These are phyloP conservation scores for Boletus rubescentipes DNA, from an alignment of 768 basidiomycete species.

Conservation along the genomic window DNA sequence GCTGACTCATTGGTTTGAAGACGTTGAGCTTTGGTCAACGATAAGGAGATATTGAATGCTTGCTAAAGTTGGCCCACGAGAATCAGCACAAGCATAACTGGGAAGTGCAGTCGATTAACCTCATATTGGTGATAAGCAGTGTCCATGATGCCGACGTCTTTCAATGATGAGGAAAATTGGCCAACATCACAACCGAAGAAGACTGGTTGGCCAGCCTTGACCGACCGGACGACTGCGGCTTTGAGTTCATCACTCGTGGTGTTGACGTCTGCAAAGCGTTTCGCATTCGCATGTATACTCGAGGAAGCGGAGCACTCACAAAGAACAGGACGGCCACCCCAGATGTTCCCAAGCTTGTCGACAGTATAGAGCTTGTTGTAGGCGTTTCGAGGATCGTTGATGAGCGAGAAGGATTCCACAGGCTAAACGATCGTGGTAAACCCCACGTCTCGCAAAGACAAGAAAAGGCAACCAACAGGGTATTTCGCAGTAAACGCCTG, in stretches of 20 bases:
- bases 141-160: constrained; percentile 79
- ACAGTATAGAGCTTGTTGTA: constrained; percentile 87
- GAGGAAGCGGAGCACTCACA: constrained; percentile 51
- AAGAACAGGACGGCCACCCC: constrained; percentile 79
- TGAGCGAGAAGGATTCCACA: constrained; percentile 82
- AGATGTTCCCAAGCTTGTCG: constrained; percentile 89
- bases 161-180: constrained; percentile 65
- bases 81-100: neutral
- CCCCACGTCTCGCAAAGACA: neutral
- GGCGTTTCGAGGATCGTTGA: constrained; percentile 90
- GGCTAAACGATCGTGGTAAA: constrained; percentile 40
- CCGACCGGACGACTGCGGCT: constrained; percentile 74
- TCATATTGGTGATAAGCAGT: constrained; percentile 79
- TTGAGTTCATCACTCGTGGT: constrained; percentile 82
- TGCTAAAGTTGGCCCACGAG: constrained; percentile 40
- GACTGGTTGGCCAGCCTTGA: constrained; percentile 86
- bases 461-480: constrained; percentile 40
- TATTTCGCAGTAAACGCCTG: constrained; percentile 58
- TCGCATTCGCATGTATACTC: neutral
- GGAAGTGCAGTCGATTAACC: constrained; percentile 34
- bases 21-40: constrained; percentile 82
- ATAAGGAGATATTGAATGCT: constrained; percentile 80
- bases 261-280: constrained; percentile 69
- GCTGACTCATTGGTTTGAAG: constrained; percentile 78
- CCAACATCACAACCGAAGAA: constrained; percentile 99